Conservation (phyloP, 108 stramenopile species). For the Cyclotella cryptica region DNA sequence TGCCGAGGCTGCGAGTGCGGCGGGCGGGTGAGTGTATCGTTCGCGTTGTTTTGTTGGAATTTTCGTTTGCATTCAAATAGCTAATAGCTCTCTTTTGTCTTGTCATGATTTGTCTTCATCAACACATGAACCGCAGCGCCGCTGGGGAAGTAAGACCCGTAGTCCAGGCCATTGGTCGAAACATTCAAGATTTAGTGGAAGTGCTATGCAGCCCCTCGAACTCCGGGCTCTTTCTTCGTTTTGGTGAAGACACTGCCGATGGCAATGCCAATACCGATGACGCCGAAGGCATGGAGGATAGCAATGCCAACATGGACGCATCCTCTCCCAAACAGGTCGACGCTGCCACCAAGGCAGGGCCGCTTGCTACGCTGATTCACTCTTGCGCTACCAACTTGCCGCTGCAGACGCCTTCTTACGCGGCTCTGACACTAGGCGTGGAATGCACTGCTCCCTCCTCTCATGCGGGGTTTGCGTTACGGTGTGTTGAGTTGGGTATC, state of each 20-base stretch:
- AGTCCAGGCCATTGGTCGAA: constrained; percentile 53
- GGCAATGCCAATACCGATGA: constrained; percentile 2
- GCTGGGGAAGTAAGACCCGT: constrained; percentile 32
- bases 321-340: constrained; percentile 22
- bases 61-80: background rate
- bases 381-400: constrained; percentile 75
- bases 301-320: constrained; percentile 13
- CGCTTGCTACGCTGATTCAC: constrained; percentile 56
- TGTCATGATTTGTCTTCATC: background rate
- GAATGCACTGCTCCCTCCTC: constrained; percentile 53
- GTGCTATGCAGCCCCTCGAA: constrained; percentile 67
- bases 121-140: background rate
- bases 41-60: background rate
- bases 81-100: background rate
- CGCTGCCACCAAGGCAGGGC: constrained; percentile 56
- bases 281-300: constrained; percentile 16
- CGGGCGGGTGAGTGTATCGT: background rate
- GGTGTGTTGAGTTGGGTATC: constrained; percentile 67
- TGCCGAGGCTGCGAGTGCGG: constrained; percentile 27
- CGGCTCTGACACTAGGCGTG: constrained; percentile 78
- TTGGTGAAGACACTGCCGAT: constrained; percentile 24
- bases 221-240: constrained; percentile 59
- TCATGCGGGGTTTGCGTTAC: constrained; percentile 64
- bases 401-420: constrained; percentile 80
- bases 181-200: constrained; percentile 66